phyloP scores from a whole-genome alignment of 1,284 basidiomycete genomes.

The Pseudozyma flocculosa region DNA sequence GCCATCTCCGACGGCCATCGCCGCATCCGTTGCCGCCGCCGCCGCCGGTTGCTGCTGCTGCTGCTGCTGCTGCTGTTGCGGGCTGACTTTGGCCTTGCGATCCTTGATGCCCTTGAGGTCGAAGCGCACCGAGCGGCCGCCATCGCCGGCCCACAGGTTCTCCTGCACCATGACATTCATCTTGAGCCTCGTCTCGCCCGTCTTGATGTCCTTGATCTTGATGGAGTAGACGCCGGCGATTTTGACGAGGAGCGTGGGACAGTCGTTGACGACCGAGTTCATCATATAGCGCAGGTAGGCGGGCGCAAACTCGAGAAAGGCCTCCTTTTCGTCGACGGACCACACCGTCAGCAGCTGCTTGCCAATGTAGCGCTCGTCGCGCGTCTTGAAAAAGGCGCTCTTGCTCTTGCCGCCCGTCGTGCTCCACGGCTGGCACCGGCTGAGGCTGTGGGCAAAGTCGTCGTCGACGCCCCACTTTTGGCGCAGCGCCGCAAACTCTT shows the following conservation, averaged over 20 bases:
- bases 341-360: slow-evolving; percentile 51
- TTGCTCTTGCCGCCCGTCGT: slow-evolving; percentile 46
- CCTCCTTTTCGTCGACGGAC: slow-evolving; percentile 51
- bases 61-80: slow-evolving; percentile 16
- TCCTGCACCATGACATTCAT: slow-evolving; percentile 51
- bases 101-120: slow-evolving; percentile 53
- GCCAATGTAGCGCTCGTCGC: slow-evolving; percentile 42
- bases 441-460: slow-evolving; percentile 43
- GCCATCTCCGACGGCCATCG: no score
- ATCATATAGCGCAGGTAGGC: slow-evolving; percentile 51
- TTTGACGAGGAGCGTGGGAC: slow-evolving; percentile 50
- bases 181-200: slow-evolving; percentile 42
- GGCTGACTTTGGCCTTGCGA: slow-evolving; percentile 35
- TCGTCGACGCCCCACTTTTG: slow-evolving; percentile 42
- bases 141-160: slow-evolving; percentile 45
- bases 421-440: slow-evolving; percentile 40
- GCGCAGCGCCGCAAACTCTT: slow-evolving; percentile 47
- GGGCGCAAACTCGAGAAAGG: slow-evolving; percentile 50
- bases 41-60: slow-evolving; percentile 12
- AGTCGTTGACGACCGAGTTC: slow-evolving; percentile 37
- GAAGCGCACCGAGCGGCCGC: slow-evolving; percentile 34
- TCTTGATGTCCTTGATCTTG: slow-evolving; percentile 50
- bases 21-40: not conserved
- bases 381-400: slow-evolving; percentile 46
- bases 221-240: slow-evolving; percentile 50